Base-by-base conservation (phyloP, 1,284 basidiomycete species). In the Caloboletus inedulis region DNA sequence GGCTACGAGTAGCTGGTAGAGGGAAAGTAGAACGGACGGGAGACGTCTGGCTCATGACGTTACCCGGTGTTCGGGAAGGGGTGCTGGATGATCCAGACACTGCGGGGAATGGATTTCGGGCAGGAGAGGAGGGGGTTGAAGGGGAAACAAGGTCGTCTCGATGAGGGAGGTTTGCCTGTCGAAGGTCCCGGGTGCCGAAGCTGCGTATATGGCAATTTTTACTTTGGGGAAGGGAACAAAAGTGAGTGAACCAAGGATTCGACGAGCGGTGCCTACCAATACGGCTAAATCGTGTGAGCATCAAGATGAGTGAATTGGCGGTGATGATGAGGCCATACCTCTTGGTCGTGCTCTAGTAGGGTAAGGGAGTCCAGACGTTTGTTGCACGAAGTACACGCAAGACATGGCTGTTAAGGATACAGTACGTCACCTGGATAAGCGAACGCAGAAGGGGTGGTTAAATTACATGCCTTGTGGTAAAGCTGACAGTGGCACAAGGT, bases 291-390 rank as follows among this genome's bases (percentile, higher is more conserved):
- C 16, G 45, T 33, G 49, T 36, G 29, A 55, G 29, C 10, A 46
- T 53, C 55, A 40, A 37, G 59, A 51, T 52, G 49, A 42, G 37
- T 36, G 13, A 36, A 50, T 44, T 36, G 37, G 34, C 36, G 19
- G 41, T 30, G 23, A 52, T 30, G 23, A 52, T 36, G 43, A 52
- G 37, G n/a, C 62, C 82, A 57, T 57, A 85, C 86, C 76, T 87
- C 73, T 65, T 85, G 76, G 61, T 91, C 80, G 63, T 91, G 89
- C 64, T 91, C 89, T 9, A 89, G 72, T 18, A 91, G 74, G 21
- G 77, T 82, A 51, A 79, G 74, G 0, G 89, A 89, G 64, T 91
- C 89, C 9, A 91, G 73, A 41, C 88, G 76, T 64, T 88, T 89
- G 62, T 77, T 81, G 61, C 87, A 90, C 29, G 73, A 74, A 45